Conservation (phyloP, 306 rosid species). For the Ceratonia siliqua region DNA sequence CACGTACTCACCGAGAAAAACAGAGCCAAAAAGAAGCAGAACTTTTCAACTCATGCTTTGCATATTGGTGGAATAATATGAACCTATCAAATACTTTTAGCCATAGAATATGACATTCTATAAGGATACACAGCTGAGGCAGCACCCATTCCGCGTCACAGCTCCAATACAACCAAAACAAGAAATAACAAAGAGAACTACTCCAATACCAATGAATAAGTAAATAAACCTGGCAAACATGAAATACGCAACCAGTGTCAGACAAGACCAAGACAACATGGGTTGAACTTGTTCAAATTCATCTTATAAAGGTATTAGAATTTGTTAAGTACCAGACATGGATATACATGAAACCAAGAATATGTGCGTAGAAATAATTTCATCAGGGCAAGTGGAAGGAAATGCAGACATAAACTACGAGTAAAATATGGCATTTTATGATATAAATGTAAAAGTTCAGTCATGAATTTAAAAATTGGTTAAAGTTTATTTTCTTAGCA, state of each 20-base stretch:
- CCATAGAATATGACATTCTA: not conserved
- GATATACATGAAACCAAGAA: not conserved
- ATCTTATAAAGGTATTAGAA: not conserved
- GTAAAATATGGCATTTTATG: not conserved
- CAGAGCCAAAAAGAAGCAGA: not conserved
- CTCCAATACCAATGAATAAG: slow-evolving; percentile 84
- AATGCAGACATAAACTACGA: slow-evolving; percentile 12
- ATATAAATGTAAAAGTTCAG: not conserved
- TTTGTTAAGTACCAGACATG: not conserved
- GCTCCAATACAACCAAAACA: slow-evolving; percentile 89
- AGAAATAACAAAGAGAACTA: slow-evolving; percentile 66
- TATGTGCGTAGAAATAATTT: slow-evolving; percentile 7
- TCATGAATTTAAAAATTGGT: not conserved
- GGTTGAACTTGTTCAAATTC: slow-evolving; percentile 22
- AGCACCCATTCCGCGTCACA: slow-evolving; percentile 73
- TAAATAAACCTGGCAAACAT: slow-evolving; percentile 82
- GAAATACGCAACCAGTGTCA: slow-evolving; percentile 18
- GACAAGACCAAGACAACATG: slow-evolving; percentile 8
- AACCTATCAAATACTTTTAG: slow-evolving; percentile 20
- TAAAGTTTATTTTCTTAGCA: slow-evolving; percentile 1
- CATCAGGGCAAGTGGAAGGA: not conserved
- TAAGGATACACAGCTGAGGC: slow-evolving; percentile 92
- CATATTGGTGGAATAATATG: not conserved
- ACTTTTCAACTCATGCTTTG: slow-evolving; percentile 18
- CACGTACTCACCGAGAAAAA: not conserved